A percentile compares a stretch with the other conserved stretches of the same genome.
These are phyloP conservation scores for Amylocystis lapponica DNA, from an alignment of 768 basidiomycete genomes.

Conservation along the genomic window DNA sequence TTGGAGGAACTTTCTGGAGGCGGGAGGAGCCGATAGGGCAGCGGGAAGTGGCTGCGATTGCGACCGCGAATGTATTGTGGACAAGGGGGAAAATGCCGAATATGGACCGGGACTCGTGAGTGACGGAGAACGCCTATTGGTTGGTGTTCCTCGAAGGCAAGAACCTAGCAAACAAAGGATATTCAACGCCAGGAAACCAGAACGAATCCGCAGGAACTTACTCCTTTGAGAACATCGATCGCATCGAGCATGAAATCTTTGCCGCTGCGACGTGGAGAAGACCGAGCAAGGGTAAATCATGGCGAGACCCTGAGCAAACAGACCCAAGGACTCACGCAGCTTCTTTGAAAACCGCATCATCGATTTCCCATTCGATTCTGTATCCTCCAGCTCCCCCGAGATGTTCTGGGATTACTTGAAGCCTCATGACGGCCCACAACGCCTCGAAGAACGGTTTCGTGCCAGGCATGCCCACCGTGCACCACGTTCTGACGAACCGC, in stretches of 20 bases:
- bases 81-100: slow-evolving; percentile 33
- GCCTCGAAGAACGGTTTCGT: slow-evolving; percentile 83
- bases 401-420: slow-evolving; percentile 74
- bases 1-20: slow-evolving; percentile 35
- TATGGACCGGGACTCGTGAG: slow-evolving; percentile 16
- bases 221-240: slow-evolving; percentile 86
- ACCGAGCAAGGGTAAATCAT: slow-evolving; percentile 16
- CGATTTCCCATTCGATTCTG: slow-evolving; percentile 84
- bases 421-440: slow-evolving; percentile 71
- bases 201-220: slow-evolving; percentile 32
- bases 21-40: slow-evolving; percentile 5
- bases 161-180: slow-evolving; percentile 32
- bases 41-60: slow-evolving; percentile 48
- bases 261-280: slow-evolving; percentile 47
- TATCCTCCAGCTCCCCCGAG: slow-evolving; percentile 74
- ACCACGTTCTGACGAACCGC: slow-evolving; percentile 77
- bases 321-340: slow-evolving; percentile 63
- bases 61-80: slow-evolving; percentile 45
- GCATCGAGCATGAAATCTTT: slow-evolving; percentile 94
- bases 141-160: slow-evolving; percentile 71
- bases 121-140: slow-evolving; percentile 23
- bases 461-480: slow-evolving; percentile 81
- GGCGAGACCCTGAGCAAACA: slow-evolving; percentile 5
- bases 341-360: slow-evolving; percentile 93
- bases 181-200: slow-evolving; percentile 12